Evolutionary conservation across 257 asterid species (phyloP).

Genomic region (Capsicum baccatum): DNA sequence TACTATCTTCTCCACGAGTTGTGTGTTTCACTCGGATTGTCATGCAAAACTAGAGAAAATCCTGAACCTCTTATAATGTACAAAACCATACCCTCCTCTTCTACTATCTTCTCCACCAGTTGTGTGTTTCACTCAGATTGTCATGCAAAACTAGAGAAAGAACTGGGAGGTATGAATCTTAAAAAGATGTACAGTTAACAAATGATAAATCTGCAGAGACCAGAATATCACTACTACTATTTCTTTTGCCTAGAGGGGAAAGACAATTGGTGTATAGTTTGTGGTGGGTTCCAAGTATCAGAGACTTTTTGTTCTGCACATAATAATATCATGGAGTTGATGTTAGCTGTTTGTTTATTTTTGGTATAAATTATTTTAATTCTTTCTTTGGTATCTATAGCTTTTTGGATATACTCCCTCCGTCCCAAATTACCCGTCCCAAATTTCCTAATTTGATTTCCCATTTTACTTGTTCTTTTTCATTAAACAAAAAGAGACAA

Average conservation of each 20-base stretch:
- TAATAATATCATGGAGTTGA: background rate
- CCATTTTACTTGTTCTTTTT: too few relatives aligned
- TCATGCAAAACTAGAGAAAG: background rate
- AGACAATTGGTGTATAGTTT: background rate
- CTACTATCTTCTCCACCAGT: conserved; percentile 19
- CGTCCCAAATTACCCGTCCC: too few relatives aligned
- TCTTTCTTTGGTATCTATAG: background rate
- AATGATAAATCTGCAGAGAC: background rate
- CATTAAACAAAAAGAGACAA: too few relatives aligned
- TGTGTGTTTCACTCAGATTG: background rate
- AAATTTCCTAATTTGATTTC: too few relatives aligned
- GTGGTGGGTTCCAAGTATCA: background rate
- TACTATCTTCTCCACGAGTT: conserved; percentile 10
- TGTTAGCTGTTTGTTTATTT: background rate
- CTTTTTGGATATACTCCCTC: background rate
- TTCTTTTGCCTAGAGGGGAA: background rate
- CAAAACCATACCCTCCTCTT: background rate
- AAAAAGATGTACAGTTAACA: background rate
- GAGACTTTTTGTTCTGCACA: background rate
- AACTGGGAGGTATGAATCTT: background rate
- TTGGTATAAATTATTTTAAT: background rate
- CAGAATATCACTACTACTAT: background rate
- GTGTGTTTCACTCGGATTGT: background rate
- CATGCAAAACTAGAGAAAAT: background rate
- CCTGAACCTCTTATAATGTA: too few relatives aligned